phyloP scores from a whole-genome alignment of 2,329 filamentous ascomycete genomes.

The Alternaria novae-zelandiae region DNA sequence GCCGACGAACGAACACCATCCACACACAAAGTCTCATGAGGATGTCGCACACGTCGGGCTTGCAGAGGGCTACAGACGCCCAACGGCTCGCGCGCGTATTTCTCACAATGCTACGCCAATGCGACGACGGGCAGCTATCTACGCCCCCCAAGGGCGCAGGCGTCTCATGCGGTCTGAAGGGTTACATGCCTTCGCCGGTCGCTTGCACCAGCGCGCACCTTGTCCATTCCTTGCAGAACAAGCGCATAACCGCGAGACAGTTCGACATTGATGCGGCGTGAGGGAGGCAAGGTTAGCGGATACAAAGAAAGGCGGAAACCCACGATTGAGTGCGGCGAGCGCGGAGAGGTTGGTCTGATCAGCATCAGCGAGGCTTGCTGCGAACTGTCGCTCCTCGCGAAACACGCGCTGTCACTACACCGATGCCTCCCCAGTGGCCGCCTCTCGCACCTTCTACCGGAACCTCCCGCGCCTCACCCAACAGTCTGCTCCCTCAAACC shows the following conservation, averaged over 20 bases:
- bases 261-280: background rate
- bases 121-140: too few relatives aligned
- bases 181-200: background rate
- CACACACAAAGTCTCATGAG: too few relatives aligned
- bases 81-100: too few relatives aligned
- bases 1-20: background rate
- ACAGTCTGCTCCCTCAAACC: background rate
- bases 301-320: accelerated
- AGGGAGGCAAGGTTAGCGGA: background rate
- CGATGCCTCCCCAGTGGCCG: background rate
- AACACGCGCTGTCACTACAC: too few relatives aligned
- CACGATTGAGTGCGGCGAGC: background rate
- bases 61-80: too few relatives aligned
- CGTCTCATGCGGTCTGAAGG: background rate
- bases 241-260: background rate
- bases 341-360: background rate
- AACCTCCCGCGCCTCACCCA: background rate
- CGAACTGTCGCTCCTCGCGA: background rate
- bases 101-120: too few relatives aligned
- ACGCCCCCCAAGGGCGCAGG: too few relatives aligned
- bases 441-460: background rate
- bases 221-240: accelerated
- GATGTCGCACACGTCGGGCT: too few relatives aligned
- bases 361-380: background rate
- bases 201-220: background rate